Evolutionary conservation across 306 rosid species (phyloP).

Genomic region (Betula pendula): DNA sequence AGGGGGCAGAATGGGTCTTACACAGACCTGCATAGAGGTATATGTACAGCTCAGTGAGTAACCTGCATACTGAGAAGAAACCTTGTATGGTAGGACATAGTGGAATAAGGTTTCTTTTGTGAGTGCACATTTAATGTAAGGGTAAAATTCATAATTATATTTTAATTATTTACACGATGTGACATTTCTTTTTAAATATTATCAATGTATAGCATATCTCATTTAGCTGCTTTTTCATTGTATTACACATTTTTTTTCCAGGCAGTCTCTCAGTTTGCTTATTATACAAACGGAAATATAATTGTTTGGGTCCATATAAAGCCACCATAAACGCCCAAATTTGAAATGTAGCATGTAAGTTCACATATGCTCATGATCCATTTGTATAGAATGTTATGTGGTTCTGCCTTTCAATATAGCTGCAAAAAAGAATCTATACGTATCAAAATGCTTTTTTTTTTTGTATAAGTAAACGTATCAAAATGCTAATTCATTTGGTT

Average conservation of each 20-base stretch:
- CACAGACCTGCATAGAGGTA: conserved; percentile 36
- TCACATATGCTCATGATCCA: background rate
- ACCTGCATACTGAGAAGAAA: background rate
- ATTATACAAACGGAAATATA: background rate
- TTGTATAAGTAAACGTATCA: background rate
- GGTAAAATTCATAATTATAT: background rate
- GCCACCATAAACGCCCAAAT: background rate
- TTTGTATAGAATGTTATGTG: background rate
- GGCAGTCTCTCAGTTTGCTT: background rate
- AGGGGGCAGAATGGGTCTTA: conserved; percentile 26
- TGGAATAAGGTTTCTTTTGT: background rate
- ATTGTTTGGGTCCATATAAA: background rate
- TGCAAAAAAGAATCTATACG: background rate
- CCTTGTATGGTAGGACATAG: background rate
- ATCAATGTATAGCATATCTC: background rate
- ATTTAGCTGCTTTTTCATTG: background rate
- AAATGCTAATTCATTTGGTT: background rate
- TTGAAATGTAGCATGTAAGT: background rate
- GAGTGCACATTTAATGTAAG: background rate
- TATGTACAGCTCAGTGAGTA: conserved; percentile 6
- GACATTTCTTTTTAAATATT: background rate
- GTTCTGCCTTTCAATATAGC: background rate
- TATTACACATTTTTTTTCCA: background rate
- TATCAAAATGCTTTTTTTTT: background rate
- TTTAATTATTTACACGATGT: background rate